Conservation (phyloP, 306 rosid genomes). For the Cucurbita argyrosperma region DNA sequence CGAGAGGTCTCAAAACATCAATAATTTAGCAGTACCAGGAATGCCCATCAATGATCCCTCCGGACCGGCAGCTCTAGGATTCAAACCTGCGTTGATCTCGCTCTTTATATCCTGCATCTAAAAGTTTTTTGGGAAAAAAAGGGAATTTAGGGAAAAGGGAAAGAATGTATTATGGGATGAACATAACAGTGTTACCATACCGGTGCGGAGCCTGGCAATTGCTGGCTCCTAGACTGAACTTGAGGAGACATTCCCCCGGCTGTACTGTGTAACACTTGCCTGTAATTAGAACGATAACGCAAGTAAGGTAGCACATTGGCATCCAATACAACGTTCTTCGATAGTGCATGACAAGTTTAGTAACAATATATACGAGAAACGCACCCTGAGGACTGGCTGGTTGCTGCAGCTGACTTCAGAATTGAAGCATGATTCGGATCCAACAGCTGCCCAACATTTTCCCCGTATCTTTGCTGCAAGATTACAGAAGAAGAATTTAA, state of each 20-base stretch:
- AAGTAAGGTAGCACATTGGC: not conserved
- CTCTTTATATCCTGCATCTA: slow-evolving; percentile 71
- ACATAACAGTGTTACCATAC: slow-evolving; percentile 27
- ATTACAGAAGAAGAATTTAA: slow-evolving; percentile 14
- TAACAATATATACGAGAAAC: not conserved
- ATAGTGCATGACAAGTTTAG: too few species aligned
- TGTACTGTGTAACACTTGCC: slow-evolving; percentile 85
- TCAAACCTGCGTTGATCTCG: slow-evolving; percentile 78
- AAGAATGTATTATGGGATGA: slow-evolving; percentile 7
- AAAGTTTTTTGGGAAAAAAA: slow-evolving; percentile 6
- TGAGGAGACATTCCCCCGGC: slow-evolving; percentile 88
- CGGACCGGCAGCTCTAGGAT: slow-evolving; percentile 80
- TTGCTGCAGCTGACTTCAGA: slow-evolving; percentile 72
- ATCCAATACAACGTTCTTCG: not conserved
- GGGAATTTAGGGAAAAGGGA: not conserved
- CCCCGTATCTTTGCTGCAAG: slow-evolving; percentile 81
- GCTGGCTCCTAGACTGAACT: slow-evolving; percentile 86
- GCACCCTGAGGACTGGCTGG: slow-evolving; percentile 93
- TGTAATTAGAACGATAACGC: slow-evolving; percentile 23
- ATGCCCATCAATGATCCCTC: slow-evolving; percentile 82
- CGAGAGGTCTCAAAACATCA: not conserved
- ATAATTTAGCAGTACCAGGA: slow-evolving; percentile 49
- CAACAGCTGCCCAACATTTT: slow-evolving; percentile 78
- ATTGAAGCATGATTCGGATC: slow-evolving; percentile 75
- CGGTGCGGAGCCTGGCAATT: slow-evolving; percentile 67